A percentile compares a stretch with the other conserved stretches of the same genome.
These are phyloP conservation scores for Podaxis sp. DNA, from an alignment of 768 basidiomycete genomes.

Conservation along the genomic window DNA sequence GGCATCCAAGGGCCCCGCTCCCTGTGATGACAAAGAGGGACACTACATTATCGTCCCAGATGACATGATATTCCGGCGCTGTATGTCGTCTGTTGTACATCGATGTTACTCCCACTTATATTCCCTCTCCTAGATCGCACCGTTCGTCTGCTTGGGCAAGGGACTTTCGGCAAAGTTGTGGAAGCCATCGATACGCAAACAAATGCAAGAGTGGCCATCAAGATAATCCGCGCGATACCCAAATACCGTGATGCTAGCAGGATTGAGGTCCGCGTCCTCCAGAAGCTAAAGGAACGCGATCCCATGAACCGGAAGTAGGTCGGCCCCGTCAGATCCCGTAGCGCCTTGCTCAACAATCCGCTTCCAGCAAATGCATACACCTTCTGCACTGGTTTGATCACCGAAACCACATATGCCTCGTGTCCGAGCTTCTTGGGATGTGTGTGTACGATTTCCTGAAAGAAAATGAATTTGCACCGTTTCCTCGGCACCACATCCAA, in stretches of 20 bases:
- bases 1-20: slow-evolving; percentile 63
- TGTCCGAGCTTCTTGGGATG: slow-evolving; percentile 93
- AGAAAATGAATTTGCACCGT: slow-evolving; percentile 95
- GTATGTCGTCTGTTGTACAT: slow-evolving; percentile 43
- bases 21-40: slow-evolving; percentile 97
- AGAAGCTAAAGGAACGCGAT: slow-evolving; percentile 88
- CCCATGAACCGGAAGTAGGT: slow-evolving; percentile 85
- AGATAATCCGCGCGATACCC: slow-evolving; percentile 97
- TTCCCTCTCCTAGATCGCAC: slow-evolving; percentile 73
- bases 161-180: slow-evolving; percentile 98
- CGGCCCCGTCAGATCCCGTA: slow-evolving; percentile 14
- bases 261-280: slow-evolving; percentile 94
- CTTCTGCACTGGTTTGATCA: slow-evolving; percentile 94
- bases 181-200: slow-evolving; percentile 83
- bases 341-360: slow-evolving; percentile 16
- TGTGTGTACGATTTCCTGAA: slow-evolving; percentile 99
- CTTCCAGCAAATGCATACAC: slow-evolving; percentile 93
- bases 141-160: slow-evolving; percentile 88
- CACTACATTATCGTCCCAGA: slow-evolving; percentile 95
- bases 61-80: slow-evolving; percentile 84
- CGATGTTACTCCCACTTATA: slow-evolving; percentile 17
- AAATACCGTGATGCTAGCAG: slow-evolving; percentile 99
- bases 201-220: slow-evolving; percentile 85
- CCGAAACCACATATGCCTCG: slow-evolving; percentile 95
- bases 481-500: slow-evolving; percentile 95